Conservation (phyloP, 2,329 filamentous ascomycete genomes). For the Purpureocillium lavendulum region DNA sequence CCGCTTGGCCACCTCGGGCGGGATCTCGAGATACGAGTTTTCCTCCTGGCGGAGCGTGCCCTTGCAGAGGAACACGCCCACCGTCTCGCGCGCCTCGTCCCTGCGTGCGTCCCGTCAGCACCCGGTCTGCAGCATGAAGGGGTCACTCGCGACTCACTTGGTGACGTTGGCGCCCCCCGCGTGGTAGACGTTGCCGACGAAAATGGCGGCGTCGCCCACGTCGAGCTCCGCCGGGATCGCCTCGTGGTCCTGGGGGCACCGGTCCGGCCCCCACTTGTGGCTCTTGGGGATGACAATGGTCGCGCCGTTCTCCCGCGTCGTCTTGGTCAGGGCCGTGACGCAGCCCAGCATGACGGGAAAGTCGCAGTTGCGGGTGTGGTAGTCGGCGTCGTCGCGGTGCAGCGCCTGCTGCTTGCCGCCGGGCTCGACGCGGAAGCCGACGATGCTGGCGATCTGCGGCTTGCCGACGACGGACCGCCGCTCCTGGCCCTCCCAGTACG, state of each 20-base stretch:
- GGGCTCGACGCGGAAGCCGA: slow-evolving; percentile 29
- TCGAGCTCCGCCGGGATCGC: slow-evolving; percentile 29
- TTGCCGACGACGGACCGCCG: slow-evolving; percentile 22
- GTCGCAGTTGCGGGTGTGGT: slow-evolving; percentile 20
- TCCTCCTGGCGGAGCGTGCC: slow-evolving; percentile 23
- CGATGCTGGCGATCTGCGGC: slow-evolving; percentile 26
- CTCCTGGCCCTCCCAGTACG: slow-evolving; percentile 25
- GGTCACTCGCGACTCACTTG: slow-evolving; percentile 9
- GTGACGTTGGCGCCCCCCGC: slow-evolving; percentile 28
- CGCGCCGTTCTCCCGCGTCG: slow-evolving; percentile 30
- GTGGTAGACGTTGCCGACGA: slow-evolving; percentile 30
- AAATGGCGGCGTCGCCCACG: slow-evolving; percentile 29
- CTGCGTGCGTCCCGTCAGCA: slow-evolving; percentile 6
- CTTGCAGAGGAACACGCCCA: slow-evolving; percentile 26
- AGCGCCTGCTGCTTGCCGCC: slow-evolving; percentile 29
- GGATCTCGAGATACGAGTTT: slow-evolving; percentile 23
- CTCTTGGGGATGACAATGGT: slow-evolving; percentile 30
- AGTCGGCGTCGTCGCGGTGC: slow-evolving; percentile 25
- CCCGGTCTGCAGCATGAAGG: neutral
- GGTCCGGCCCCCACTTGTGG: slow-evolving; percentile 30
- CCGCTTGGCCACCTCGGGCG: slow-evolving; percentile 17
- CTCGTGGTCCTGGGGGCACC: slow-evolving; percentile 25
- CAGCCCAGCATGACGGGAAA: slow-evolving; percentile 29
- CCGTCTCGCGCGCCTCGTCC: slow-evolving; percentile 18
- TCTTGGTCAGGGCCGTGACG: slow-evolving; percentile 26